Evolutionary conservation across 2,329 filamentous ascomycete species (phyloP), one percentile per base, ranked within the genome.

Genomic region (Hymenoscyphus infarciens): DNA sequence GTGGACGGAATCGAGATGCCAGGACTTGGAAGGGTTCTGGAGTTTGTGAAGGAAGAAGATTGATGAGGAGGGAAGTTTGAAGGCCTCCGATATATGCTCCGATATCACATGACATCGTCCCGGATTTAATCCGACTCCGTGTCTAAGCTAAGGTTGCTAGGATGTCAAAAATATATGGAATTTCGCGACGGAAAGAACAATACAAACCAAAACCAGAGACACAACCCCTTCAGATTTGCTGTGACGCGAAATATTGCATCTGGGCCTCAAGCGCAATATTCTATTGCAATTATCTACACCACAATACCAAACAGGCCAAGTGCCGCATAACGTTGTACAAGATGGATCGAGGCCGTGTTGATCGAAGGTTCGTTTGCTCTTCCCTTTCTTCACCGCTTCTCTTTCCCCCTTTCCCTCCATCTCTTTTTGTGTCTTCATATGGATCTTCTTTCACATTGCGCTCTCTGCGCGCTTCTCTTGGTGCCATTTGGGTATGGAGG

Each of bases 261-360:
- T 22, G 42, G 8, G 7, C 42, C 10, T 11, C 42, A 49, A 22
- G 42, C 42, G 42, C 42, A 49, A 22, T 49, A 49, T n/a, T 19
- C 42, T 25, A 3, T 22, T 49, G 7, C 42, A 49, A 22, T 2
- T 11, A 49, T 19, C 10, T 10, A 49, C 42, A 49, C 19, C 8
- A 49, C 8, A 19, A 49, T 13, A 49, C 10, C 42, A 11, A 13
- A 22, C 8, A 11, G 52, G 52, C 52, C 27, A 57, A 57, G 25
- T 5, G 33, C 55, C 16, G 55, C 55, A 29, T 15, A 22, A 25
- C 55, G 16, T 49, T 33, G 45, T 33, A 33, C 45, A 59, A 53
- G 27, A 59, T 59, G 57, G 57, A 59, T 59, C 57, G 57, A 35
- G 42, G 57, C 19, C 57, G 57, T 25, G 57, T 52, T 59, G 57